Evolutionary conservation across 78 protist genomes (phyloP), one percentile per base, ranked within the genome.

Genomic region (Tieghemostelium lacteum): DNA sequence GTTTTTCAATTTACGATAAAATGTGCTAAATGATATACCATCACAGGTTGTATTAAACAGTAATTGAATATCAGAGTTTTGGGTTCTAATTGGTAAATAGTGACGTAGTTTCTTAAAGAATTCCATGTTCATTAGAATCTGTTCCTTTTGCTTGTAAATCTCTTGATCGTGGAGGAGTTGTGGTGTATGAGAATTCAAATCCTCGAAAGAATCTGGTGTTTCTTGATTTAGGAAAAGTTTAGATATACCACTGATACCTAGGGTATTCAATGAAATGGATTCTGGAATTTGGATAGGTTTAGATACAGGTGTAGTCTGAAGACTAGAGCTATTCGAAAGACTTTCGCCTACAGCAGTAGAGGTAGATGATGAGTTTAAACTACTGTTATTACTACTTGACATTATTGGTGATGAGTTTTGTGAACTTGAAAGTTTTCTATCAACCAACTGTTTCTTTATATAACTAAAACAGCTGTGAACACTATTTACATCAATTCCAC

Each of bases 81-180:
- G 91, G 16, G 65, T 52, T 31, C 61, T 37, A 8, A 83, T 83
- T 34, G 91, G 91, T 6, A 83, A 69, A 69, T 83, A 83, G 45
- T 83, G 91, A n/a, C 91, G 54, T 4, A 83, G 60, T n/a, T 69
- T 83, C 40, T 83, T 83, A 33, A 33, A 83, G 34, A 83, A 20
- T 33, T 83, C 91, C 3, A 70, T 54, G 1, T 66, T 83, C 55
- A 83, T 22, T n/a, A 83, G 7, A 7, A 78, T 67, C 60, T 55
- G 26, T 58, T 78, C 62, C 24, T 65, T 61, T 6, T 37, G 20
- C 33, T 57, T 39, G 37, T 73, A 73, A 34, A 22, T 72, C 0
- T 49, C 57, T 57, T 57, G 67, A 26, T 52, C 67, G 22, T 52
- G 20, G 12, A 73, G 36, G 10, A 70, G 75, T 58, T 55, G 24